Evolutionary conservation across 352 stramenopile species (phyloP).

Genomic region (Peronospora tabacina): DNA sequence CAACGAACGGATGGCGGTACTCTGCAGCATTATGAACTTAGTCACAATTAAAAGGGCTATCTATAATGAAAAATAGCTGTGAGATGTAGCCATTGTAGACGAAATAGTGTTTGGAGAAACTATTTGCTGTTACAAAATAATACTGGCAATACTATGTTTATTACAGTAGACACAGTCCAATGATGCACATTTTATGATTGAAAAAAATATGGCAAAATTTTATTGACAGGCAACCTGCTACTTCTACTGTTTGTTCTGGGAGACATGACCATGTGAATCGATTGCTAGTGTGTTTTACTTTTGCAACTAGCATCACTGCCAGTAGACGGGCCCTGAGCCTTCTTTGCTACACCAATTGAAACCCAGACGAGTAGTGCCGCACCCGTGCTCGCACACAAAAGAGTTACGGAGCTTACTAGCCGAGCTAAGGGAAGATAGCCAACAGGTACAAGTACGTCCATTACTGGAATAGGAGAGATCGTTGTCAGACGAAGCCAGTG

Average conservation of each 20-base stretch:
- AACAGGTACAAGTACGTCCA: constrained; percentile 29
- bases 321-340: background rate
- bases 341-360: constrained; percentile 14
- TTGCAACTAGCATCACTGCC: constrained; percentile 13
- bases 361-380: constrained; percentile 36
- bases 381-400: constrained; percentile 34
- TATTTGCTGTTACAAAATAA: too few relatives aligned
- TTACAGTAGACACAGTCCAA: too few relatives aligned
- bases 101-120: too few relatives aligned
- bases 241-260: background rate
- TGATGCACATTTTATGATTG: too few relatives aligned
- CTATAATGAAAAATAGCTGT: too few relatives aligned
- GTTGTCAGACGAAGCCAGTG: constrained; percentile 27
- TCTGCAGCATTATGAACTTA: constrained; percentile 18
- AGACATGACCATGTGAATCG: background rate
- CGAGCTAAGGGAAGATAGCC: constrained; percentile 34
- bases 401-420: constrained; percentile 41
- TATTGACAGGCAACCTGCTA: too few relatives aligned
- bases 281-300: constrained; percentile 17
- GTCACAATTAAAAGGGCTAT: too few relatives aligned
- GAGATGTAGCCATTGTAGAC: too few relatives aligned
- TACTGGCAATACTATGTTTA: too few relatives aligned
- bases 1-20: constrained; percentile 25
- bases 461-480: constrained; percentile 17
- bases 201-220: too few relatives aligned